Base-by-base conservation (phyloP, 306 rosid genomes). In the Vigna trinervia region DNA sequence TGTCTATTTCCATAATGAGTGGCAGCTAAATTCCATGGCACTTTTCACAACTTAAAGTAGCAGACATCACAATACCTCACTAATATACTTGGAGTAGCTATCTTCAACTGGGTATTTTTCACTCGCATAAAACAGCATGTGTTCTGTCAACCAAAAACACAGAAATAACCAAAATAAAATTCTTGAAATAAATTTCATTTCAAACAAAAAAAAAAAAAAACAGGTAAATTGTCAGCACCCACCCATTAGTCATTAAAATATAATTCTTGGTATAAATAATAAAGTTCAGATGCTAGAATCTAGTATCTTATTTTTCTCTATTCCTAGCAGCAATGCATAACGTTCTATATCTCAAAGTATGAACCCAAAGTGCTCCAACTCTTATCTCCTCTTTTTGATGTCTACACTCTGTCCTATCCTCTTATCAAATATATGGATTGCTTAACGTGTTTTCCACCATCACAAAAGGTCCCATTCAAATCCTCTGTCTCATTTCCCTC, bases 81-180 rank as follows among this genome's bases (percentile, higher is more conserved):
- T 54, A 75, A 95, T 95, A 85, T 89, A 95, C 85, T 87, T 90
- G 69, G 92, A 86, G 89, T 95, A 95, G 90, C 97, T 91, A 84
- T 92, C 96, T 88, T 95, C 99, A 78, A 54, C 63, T 20, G 99
- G 99, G 50, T 95, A 92, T 74, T 95, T 95, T 84, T 95, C 94
- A 84, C 99, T 95, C n/a, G 97, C 97, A 88, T 86, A 95, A 88
- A 92, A 92, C 88, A 95, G 87, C 97, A 95, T 95, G 82, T 95
- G 97, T 84, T 92, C 99, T 95, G 91, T 79, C 77, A 81, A 48
- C 15, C 75, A 70, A 32, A 69, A 41, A 75, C 43, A 47, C 38
- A 76, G 76, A 78, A 78, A 45, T 47, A 34, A 71, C 56, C 74
- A 69, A 65, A 77, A 48, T 52, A 53, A 75, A 52, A 12, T 47